phyloP scores from a whole-genome alignment of 352 stramenopile genomes.

The Globisporangium spiculum region DNA sequence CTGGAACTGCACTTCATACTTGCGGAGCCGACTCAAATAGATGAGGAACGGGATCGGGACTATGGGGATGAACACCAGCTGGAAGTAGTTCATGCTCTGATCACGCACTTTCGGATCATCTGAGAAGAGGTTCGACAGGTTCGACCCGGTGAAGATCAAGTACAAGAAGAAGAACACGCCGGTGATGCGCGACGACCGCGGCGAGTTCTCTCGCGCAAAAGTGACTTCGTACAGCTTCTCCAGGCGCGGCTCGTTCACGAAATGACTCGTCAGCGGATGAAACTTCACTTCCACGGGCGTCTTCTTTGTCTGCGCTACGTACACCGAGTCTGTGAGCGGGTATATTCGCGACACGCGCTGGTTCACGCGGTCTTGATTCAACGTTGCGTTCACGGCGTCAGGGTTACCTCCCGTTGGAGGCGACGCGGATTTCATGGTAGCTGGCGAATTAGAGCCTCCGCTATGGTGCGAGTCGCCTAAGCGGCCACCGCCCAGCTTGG shows the following conservation, averaged over 20 bases:
- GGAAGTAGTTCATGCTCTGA: constrained; percentile 57
- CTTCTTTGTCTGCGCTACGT: constrained; percentile 68
- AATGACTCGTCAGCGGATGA: constrained; percentile 67
- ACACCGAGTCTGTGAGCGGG: constrained; percentile 66
- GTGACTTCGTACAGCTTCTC: constrained; percentile 82
- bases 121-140: constrained; percentile 66
- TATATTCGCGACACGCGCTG: constrained; percentile 76
- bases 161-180: constrained; percentile 72
- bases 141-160: constrained; percentile 68
- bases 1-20: constrained; percentile 73
- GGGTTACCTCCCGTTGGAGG: not conserved
- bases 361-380: constrained; percentile 63
- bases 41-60: constrained; percentile 64
- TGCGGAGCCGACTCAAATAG: constrained; percentile 54
- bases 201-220: constrained; percentile 75
- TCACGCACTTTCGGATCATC: constrained; percentile 46
- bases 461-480: constrained; percentile 6
- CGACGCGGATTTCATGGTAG: not conserved
- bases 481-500: constrained; percentile 1
- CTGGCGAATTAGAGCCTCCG: not conserved
- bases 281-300: constrained; percentile 78
- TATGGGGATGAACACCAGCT: constrained; percentile 68
- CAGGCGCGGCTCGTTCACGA: constrained; percentile 64
- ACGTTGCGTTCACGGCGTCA: constrained; percentile 22
- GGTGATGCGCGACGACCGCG: constrained; percentile 56